Evolutionary conservation across 208 protist genomes (phyloP), one percentile per base, ranked within the genome.

Genomic region (Trypanosoma lewisi): DNA sequence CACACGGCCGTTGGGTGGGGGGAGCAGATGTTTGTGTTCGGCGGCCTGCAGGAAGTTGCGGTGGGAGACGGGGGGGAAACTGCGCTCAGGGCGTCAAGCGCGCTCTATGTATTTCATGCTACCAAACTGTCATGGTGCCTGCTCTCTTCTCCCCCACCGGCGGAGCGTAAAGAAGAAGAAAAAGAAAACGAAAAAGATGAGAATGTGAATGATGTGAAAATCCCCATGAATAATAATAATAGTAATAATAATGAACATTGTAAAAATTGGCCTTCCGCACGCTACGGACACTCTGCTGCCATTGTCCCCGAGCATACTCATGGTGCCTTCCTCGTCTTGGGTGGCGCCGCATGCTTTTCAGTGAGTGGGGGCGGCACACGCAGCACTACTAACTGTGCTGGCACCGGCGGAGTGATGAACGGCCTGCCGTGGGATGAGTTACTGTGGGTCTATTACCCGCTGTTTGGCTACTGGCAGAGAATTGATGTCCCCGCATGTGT

Each of bases 401-500:
- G n/a, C 8, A 21, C 34, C 25, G 21, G 37, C 67, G 52, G 47
- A 67, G 62, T 51, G 54, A 70, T 14, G 30, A 8, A 17, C 1
- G 48, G 21, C 42, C 82, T 36, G 49, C 44, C 72, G 31, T 57
- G 53, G 34, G 73, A 78, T 57, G 80, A 89, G 31, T 56, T 83
- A 49, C 64, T 89, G 49, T 89, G 83, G 83, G 48, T 84, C 5
- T 85, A 75, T 63, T 73, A 75, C 12, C 25, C 69, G 14, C 41
- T 27, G n/a, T 17, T 39, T 21, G 64, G 73, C 31, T 58, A 63
- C 16, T 89, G 83, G 83, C 70, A 70, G 21, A 71, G 55, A 1
- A 73, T 89, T 67, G 47, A 66, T 47, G 33, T 80, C 25, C 74
- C 77, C 0, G 16, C 51, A 4, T 52, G 36, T 61, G 31, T 66